Conservation (phyloP, 129 eudicot genomes). For the Arctium minus region DNA sequence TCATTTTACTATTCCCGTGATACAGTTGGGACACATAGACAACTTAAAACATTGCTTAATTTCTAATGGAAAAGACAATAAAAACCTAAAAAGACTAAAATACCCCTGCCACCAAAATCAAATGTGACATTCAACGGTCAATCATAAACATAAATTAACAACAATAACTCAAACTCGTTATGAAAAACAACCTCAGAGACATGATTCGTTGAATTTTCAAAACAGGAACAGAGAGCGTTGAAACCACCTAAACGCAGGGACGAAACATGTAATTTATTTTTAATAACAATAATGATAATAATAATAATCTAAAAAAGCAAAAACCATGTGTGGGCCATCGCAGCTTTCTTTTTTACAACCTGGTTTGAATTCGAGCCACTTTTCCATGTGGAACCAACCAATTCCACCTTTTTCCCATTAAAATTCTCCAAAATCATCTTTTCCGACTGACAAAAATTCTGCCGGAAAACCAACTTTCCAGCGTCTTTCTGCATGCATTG, state of each 20-base stretch:
- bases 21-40: no score
- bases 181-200: no score
- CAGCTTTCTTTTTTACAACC: constrained; percentile 28
- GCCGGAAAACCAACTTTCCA: constrained; percentile 31
- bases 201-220: no score
- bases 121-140: no score
- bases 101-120: no score
- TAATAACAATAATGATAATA: neutral
- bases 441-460: constrained; percentile 3
- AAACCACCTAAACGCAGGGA: neutral
- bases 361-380: constrained; percentile 34
- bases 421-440: constrained; percentile 16
- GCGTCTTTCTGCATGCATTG: constrained; percentile 12
- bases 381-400: constrained; percentile 31
- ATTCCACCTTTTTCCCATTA: constrained; percentile 24
- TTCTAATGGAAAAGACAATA: no score
- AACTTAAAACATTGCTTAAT: no score
- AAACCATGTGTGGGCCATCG: constrained; percentile 10
- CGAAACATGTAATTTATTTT: neutral
- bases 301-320: constrained; percentile 2
- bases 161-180: no score
- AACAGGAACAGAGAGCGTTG: no score
- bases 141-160: no score
- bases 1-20: no score
- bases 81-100: no score